These are phyloP conservation scores for Phylloporus arenicola DNA, from an alignment of 768 basidiomycete genomes.

Conservation along the genomic window DNA sequence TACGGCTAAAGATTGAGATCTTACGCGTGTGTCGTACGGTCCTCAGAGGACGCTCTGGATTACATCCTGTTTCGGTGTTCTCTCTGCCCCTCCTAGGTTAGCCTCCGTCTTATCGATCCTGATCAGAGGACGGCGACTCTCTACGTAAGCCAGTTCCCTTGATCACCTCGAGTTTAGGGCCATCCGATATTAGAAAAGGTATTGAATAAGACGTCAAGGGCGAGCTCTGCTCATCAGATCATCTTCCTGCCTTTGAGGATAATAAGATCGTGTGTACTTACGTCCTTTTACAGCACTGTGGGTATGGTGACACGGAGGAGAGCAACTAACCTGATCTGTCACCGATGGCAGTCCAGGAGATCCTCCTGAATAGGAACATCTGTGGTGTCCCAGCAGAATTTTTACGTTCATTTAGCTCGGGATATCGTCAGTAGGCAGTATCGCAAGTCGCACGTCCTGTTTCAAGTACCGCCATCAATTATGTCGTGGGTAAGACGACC, in stretches of 20 bases:
- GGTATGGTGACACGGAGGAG: constrained; percentile 90
- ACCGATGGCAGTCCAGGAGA: constrained; percentile 58
- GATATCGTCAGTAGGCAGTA: not conserved
- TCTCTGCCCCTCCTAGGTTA: not conserved
- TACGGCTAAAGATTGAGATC: not conserved
- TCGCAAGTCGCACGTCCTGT: constrained; percentile 13
- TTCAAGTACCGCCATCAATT: constrained; percentile 13
- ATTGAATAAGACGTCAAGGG: not conserved
- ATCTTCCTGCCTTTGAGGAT: not conserved
- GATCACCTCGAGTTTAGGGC: not conserved
- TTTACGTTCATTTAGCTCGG: not conserved
- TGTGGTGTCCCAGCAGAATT: constrained; percentile 5
- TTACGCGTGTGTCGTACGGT: not conserved
- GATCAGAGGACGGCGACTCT: not conserved
- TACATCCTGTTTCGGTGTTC: not conserved
- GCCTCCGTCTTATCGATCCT: not conserved
- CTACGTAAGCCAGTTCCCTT: not conserved
- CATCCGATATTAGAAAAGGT: not conserved
- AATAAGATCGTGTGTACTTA: not conserved
- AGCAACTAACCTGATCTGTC: constrained; percentile 55
- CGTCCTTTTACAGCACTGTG: too few relatives aligned
- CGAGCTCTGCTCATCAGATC: not conserved
- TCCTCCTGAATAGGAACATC: constrained; percentile 58
- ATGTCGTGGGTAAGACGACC: not conserved
- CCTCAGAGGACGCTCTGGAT: not conserved